Conservation (phyloP, 2,329 filamentous ascomycete genomes). For the Botrytis paeoniae region DNA sequence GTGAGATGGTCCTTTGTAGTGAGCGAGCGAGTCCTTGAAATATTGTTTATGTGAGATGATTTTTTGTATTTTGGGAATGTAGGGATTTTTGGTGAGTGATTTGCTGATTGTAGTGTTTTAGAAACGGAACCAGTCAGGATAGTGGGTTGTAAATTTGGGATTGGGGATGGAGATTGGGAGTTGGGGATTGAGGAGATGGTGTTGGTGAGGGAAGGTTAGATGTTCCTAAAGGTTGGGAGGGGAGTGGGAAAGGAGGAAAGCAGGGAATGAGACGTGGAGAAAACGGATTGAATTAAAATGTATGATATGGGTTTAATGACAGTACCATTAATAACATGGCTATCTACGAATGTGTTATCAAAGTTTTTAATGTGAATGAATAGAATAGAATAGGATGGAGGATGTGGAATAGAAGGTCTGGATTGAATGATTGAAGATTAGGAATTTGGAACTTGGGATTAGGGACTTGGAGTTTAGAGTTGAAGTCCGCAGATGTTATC, state of each 20-base stretch:
- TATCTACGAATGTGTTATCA: background rate
- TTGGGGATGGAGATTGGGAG: background rate
- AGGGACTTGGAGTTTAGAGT: too few relatives aligned
- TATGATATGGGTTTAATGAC: slow-evolving; percentile 4
- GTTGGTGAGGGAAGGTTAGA: too few relatives aligned
- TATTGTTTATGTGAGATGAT: slow-evolving; percentile 5
- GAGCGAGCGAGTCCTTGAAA: background rate
- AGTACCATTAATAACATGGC: background rate
- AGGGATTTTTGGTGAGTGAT: background rate
- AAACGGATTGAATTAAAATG: background rate
- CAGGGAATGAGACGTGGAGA: background rate
- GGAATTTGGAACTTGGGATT: background rate
- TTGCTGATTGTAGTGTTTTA: slow-evolving; percentile 21
- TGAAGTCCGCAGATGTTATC: too few relatives aligned
- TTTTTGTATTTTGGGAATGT: background rate
- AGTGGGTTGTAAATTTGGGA: slow-evolving; percentile 23
- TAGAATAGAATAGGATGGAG: background rate
- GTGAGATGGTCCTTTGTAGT: slow-evolving; percentile 28
- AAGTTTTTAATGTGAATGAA: background rate
- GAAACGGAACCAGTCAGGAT: slow-evolving; percentile 34
- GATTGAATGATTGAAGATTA: background rate
- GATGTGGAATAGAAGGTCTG: fast-evolving
- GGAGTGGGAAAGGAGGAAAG: background rate
- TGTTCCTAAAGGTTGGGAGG: background rate
- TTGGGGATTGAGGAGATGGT: too few relatives aligned